These are phyloP conservation scores for Talaromyces sp. DNA, from an alignment of 2,329 filamentous ascomycete species.

Conservation along the genomic window DNA sequence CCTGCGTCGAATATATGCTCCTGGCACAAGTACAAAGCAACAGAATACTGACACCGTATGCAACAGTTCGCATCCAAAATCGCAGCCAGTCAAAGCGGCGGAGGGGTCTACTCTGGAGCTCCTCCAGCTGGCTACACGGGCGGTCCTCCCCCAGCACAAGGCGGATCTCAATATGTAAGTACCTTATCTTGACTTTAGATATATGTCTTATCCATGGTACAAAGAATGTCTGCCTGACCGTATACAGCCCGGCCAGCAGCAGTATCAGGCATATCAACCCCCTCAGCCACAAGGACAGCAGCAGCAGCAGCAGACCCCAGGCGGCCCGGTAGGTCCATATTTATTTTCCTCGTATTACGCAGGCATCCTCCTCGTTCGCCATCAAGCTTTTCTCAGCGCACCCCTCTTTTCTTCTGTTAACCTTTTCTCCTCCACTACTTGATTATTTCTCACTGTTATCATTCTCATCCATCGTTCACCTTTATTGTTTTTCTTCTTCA, in stretches of 20 bases:
- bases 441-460: not conserved
- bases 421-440: not conserved
- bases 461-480: conserved; percentile 1
- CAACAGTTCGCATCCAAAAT: conserved; percentile 39
- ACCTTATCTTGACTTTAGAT: not conserved
- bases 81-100: conserved; percentile 34
- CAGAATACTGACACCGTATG: not conserved
- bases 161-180: conserved; percentile 52
- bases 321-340: conserved; percentile 34
- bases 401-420: not conserved
- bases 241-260: conserved; percentile 22
- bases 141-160: conserved; percentile 35
- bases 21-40: not conserved
- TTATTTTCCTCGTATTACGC: conserved; percentile 1
- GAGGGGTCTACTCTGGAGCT: conserved; percentile 32
- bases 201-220: not conserved
- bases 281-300: conserved; percentile 22
- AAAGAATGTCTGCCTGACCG: not conserved
- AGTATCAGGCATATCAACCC: conserved; percentile 56
- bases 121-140: conserved; percentile 38
- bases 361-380: conserved; percentile 15
- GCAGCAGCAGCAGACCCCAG: conserved; percentile 21
- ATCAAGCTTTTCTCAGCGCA: not conserved
- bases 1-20: not conserved
- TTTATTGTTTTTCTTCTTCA: conserved; percentile 16